These are phyloP conservation scores for Saccharomycopsis hybrid DNA, from an alignment of 1,139 yeast genomes.

Conservation along the genomic window DNA sequence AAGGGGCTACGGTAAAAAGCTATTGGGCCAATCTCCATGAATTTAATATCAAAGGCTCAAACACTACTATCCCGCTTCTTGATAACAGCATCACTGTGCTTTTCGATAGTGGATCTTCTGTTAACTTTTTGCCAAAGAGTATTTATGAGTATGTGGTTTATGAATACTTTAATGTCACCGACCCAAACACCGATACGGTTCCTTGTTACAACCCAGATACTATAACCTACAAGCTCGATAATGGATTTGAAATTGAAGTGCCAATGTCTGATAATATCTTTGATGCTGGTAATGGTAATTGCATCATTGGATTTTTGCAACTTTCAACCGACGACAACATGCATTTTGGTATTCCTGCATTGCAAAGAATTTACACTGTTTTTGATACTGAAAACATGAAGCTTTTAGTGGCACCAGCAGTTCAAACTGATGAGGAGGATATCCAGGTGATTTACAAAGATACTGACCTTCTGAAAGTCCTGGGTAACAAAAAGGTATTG, in stretches of 20 bases:
- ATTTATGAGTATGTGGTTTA: slow-evolving; percentile 5
- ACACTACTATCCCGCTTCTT: not conserved
- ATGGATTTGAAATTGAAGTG: slow-evolving; percentile 4
- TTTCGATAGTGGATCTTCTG: slow-evolving; percentile 15
- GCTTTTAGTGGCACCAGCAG: slow-evolving; percentile 15
- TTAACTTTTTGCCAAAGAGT: slow-evolving; percentile 3
- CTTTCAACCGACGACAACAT: slow-evolving; percentile 1
- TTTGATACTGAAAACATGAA: slow-evolving; percentile 14
- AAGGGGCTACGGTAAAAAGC: slow-evolving; percentile 1
- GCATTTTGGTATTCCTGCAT: slow-evolving; percentile 13
- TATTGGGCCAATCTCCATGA: slow-evolving; percentile 11
- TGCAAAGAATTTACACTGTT: slow-evolving; percentile 15
- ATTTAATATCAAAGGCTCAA: not conserved
- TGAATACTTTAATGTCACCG: slow-evolving; percentile 10
- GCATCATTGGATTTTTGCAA: slow-evolving; percentile 6
- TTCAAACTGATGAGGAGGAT: not conserved
- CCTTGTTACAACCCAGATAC: slow-evolving; percentile 14
- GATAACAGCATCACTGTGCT: slow-evolving; percentile 4
- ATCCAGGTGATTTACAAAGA: slow-evolving; percentile 6
- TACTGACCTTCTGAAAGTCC: not conserved
- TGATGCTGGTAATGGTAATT: slow-evolving; percentile 3
- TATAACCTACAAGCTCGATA: slow-evolving; percentile 6
- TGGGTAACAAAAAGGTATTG: too few species aligned
- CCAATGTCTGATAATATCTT: slow-evolving; percentile 13
- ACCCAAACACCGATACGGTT: slow-evolving; percentile 1